Base-by-base conservation (phyloP, 257 asterid species). In the Nicotiana undulata region DNA sequence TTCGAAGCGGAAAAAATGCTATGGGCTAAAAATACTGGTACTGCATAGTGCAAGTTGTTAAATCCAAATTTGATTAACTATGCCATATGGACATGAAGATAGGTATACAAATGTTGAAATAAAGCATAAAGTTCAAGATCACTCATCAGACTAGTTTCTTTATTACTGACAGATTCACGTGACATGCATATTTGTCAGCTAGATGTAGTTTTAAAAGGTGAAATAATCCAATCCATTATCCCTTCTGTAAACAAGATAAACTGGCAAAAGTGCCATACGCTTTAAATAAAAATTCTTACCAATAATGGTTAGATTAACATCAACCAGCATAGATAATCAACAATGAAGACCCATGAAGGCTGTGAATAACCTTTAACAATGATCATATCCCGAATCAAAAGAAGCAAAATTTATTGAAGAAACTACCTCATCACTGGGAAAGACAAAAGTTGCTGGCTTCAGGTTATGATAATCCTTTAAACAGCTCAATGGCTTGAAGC, bases 401-500 rank as follows among this genome's bases (percentile, higher is more conserved):
- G 2, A 44, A 49, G 37, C 16, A 46, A 44, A 72, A 49, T 72
- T 44, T 72, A 72, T 72, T 22, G 60, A 72, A 46, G 26, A 72
- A 28, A 72, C 31, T 20, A 95, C 99, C 98, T 95, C 97, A 75
- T 95, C 99, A 79, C 96, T 90, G 13, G 99, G 99, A 82, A 90
- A 93, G 81, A 92, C 83, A 86, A 95, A 93, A 84, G 98, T 92
- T 59, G 99, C 90, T 77, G 99, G 99, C 92, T 89, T 91, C 89
- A 93, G 87, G 90, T 95, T 95, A 90, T 95, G 93, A 85, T 92
- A 92, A 81, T 91, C 95, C 86, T 89, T 88, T 66, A 95, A 88
- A 89, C 95, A 93, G 87, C 93, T 90, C 83, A 95, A 85, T 17
- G 97, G 94, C 91, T 95, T 95, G 97, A 95, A 95, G 72, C 99